Base-by-base conservation (phyloP, 495 filamentous ascomycete species). In the Talaromyces nanjingensis region DNA sequence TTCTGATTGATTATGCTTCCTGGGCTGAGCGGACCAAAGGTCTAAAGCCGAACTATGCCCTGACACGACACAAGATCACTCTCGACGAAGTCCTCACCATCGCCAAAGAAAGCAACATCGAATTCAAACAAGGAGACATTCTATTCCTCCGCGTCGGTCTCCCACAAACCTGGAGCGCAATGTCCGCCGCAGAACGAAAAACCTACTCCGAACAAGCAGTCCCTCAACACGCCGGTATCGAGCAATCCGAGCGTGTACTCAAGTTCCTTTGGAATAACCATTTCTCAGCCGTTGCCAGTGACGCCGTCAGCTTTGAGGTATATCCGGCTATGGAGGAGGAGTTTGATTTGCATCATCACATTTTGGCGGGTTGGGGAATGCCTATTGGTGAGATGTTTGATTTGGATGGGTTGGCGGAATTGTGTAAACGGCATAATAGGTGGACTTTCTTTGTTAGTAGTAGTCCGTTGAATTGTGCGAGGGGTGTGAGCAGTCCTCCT, bases 391-490 rank as follows among this genome's bases (percentile, higher is more conserved):
- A 87, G 76, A 86, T 88, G 83, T 78, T 86, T 65, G 84, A 88
- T 76, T 68, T 87, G 63, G 85, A 88, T 65, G 76, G 71, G 60
- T 64, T 88, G 67, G 80, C 83, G 16, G 69, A 72, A 66, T 77
- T 74, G 7, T 87, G 85, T 68, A 65, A 76, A 66, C 73, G 81
- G 69, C 69, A 79, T 65, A 82, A 81, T 8, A 79, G 85, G 59
- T 92, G 89, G 83, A 86, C 80, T 29, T 92, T 92, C 71, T 84
- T 92, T 68, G 74, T 92, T 11, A 89, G 86, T 8, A 87, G 84
- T 68, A 82, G 76, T 60, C 86, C 86, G 16, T 71, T 86, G 68
- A 86, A 89, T 71, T 84, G 83, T 63, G 63, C 66, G 14, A 56
- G 68, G 25, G 78, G 78, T 0, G 78, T 80, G 20, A 79, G 77